phyloP scores from a whole-genome alignment of 2,329 filamentous ascomycete genomes.

The Curvularia eragrostidis region DNA sequence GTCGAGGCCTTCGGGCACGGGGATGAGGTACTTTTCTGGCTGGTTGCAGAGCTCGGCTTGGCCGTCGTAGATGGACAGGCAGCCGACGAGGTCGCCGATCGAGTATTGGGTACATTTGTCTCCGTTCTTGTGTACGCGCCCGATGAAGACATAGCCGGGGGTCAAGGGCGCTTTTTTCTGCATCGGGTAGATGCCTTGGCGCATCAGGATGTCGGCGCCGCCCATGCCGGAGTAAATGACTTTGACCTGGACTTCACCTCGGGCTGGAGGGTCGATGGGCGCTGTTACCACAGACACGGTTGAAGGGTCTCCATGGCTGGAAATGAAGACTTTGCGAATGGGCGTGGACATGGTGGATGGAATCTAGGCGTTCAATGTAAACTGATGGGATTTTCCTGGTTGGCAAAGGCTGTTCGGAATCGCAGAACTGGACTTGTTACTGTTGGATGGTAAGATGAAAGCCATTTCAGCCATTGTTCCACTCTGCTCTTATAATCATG shows the following conservation, averaged over 20 bases:
- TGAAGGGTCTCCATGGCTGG: background rate
- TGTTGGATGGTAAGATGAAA: background rate
- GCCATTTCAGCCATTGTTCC: background rate
- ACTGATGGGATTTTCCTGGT: background rate
- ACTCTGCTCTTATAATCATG: background rate
- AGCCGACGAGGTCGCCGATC: background rate
- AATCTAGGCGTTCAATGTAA: background rate
- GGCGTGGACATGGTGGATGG: background rate
- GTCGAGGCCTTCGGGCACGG: background rate
- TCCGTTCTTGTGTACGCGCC: slow-evolving; percentile 44
- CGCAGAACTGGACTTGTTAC: background rate
- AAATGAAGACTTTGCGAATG: slow-evolving; percentile 1
- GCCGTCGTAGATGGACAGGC: background rate
- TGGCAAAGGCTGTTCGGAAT: background rate
- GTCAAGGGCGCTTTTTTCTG: slow-evolving; percentile 57
- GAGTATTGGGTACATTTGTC: background rate
- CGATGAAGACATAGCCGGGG: slow-evolving; percentile 59
- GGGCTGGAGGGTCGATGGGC: slow-evolving; percentile 50
- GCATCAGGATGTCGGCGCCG: slow-evolving; percentile 60
- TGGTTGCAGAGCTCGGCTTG: background rate
- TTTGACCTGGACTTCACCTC: slow-evolving; percentile 56
- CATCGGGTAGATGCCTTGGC: slow-evolving; percentile 56
- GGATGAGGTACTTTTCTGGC: background rate
- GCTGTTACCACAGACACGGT: slow-evolving; percentile 36
- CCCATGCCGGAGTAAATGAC: slow-evolving; percentile 58